These are phyloP conservation scores for Botrytis elliptica DNA, from an alignment of 2,329 filamentous ascomycete species.

Conservation along the genomic window DNA sequence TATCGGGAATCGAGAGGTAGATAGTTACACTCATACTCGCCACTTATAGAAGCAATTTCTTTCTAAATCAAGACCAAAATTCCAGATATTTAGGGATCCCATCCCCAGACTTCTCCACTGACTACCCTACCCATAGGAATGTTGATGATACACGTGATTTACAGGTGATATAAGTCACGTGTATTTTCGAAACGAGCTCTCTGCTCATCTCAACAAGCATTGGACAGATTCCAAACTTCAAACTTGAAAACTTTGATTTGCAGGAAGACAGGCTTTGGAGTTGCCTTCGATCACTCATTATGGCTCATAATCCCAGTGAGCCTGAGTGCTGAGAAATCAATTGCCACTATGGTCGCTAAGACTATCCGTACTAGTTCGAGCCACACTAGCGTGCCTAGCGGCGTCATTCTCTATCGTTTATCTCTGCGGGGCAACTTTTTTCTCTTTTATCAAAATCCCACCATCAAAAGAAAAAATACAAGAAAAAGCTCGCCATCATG, in stretches of 20 bases:
- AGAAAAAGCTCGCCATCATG: slow-evolving; percentile 43
- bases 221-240: neutral
- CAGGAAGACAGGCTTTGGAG: neutral
- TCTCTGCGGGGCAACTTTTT: slow-evolving; percentile 32
- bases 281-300: neutral
- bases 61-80: neutral
- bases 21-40: neutral
- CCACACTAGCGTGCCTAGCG: slow-evolving; percentile 11
- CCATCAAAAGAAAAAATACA: slow-evolving; percentile 27
- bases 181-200: neutral
- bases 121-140: neutral
- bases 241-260: neutral
- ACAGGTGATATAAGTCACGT: neutral
- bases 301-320: neutral
- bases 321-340: slow-evolving; percentile 9
- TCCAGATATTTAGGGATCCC: neutral
- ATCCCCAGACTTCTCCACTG: neutral
- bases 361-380: neutral
- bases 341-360: neutral
- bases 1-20: neutral
- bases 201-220: neutral
- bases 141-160: neutral
- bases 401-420: slow-evolving; percentile 23
- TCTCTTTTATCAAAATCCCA: slow-evolving; percentile 32
- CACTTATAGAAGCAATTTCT: neutral